These are phyloP conservation scores for Ceratocystis colombiana DNA, from an alignment of 2,329 filamentous ascomycete genomes.

Conservation along the genomic window DNA sequence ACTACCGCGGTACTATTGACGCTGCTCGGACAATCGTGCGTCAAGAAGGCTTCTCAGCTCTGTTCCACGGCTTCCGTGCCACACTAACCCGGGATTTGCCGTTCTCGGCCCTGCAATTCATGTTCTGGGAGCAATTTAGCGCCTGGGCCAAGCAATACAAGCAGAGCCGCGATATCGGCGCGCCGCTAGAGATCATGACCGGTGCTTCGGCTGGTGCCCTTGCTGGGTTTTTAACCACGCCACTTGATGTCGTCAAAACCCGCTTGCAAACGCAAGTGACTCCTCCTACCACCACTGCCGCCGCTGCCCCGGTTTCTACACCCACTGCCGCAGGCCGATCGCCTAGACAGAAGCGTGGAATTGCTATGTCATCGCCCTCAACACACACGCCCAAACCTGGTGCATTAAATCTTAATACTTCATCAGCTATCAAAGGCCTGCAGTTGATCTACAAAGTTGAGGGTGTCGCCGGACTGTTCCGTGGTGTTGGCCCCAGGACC, in stretches of 20 bases:
- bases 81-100: constrained; percentile 90
- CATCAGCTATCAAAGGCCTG: constrained; percentile 75
- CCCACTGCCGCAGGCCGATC: constrained; percentile 28
- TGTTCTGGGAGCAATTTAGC: constrained; percentile 94
- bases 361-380: constrained; percentile 82
- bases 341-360: constrained; percentile 52
- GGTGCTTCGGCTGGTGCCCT: constrained; percentile 83
- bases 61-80: constrained; percentile 96
- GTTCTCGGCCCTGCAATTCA: constrained; percentile 93
- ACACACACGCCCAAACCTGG: constrained; percentile 72
- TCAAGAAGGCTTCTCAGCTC: constrained; percentile 68
- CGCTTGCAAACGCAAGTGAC: constrained; percentile 82
- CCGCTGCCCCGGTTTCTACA: constrained; percentile 18
- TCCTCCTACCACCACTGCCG: constrained; percentile 27
- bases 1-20: constrained; percentile 78
- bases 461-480: constrained; percentile 81
- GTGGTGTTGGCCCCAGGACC: constrained; percentile 81
- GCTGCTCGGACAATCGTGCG: constrained; percentile 76
- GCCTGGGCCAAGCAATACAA: constrained; percentile 69
- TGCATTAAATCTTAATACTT: constrained; percentile 72
- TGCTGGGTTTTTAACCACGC: constrained; percentile 88
- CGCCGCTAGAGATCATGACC: constrained; percentile 76
- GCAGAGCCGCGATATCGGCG: constrained; percentile 71
- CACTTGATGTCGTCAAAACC: constrained; percentile 94
- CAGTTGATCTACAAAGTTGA: constrained; percentile 83